Percentiles rank a stretch among this genome's conserved stretches.
Evolutionary conservation across 768 basidiomycete genomes (phyloP).

Genomic region (Trametes elegans): DNA sequence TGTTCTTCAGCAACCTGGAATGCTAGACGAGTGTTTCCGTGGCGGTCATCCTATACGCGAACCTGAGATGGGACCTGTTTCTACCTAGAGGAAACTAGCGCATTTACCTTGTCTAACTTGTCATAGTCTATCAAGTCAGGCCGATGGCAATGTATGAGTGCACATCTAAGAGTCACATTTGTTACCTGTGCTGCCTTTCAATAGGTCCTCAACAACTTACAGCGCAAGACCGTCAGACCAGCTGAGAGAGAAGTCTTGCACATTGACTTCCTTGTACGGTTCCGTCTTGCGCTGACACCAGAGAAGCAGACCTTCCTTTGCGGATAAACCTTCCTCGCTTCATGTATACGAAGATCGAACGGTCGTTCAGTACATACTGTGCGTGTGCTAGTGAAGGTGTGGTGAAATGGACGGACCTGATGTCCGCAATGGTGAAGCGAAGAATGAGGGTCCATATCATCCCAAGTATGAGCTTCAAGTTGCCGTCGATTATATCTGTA

Average conservation of each 20-base stretch:
- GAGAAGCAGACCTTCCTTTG: constrained; percentile 93
- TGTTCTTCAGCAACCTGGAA: constrained; percentile 87
- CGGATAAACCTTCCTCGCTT: constrained; percentile 97
- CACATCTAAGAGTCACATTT: constrained; percentile 63
- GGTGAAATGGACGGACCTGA: constrained; percentile 67
- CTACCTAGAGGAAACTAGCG: too few relatives aligned
- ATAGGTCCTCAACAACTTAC: constrained; percentile 35
- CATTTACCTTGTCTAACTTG: constrained; percentile 73
- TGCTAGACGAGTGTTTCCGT: constrained; percentile 82
- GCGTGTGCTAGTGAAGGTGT: background rate
- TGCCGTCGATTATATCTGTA: constrained; percentile 99
- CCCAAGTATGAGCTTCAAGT: constrained; percentile 95
- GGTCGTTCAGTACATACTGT: background rate
- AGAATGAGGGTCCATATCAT: constrained; percentile 99
- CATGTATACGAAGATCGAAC: background rate
- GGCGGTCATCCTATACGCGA: constrained; percentile 69
- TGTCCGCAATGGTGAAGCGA: constrained; percentile 96
- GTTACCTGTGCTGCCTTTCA: background rate
- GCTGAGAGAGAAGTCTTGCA: constrained; percentile 89
- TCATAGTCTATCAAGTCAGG: constrained; percentile 94
- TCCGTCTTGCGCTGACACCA: constrained; percentile 99
- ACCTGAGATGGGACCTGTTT: too few relatives aligned
- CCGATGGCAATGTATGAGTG: constrained; percentile 95
- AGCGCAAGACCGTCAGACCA: constrained; percentile 96
- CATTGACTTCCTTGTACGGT: constrained; percentile 87